Evolutionary conservation across 2,329 filamentous ascomycete genomes (phyloP), one percentile per base, ranked within the genome.

Genomic region (Epichloe sibirici): DNA sequence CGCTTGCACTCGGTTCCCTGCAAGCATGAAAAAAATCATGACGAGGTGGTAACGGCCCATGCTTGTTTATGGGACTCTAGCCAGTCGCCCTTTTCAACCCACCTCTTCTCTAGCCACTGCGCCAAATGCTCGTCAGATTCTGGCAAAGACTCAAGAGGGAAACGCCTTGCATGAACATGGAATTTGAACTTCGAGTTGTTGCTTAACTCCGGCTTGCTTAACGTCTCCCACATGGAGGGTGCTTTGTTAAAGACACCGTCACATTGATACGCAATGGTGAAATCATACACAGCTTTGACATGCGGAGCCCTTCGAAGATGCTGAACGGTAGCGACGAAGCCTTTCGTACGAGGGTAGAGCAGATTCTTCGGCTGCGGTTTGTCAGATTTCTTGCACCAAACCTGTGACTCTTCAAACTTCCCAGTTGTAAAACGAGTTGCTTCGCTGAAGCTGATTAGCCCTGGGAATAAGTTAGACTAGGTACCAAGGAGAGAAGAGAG

Each of bases 361-460:
- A 81, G 70, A 63, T 84, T 76, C 63, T 71, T 70, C 6, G 77
- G 78, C 56, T 79, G 69, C 2, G 73, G 71, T 46, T 72, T 73
- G 55, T 69, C 62, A 57, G 75, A 72, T 55, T 68, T 66, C 51
- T 70, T 69, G 65, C 78, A 82, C 74, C 76, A 82, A 6, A 63
- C 60, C 53, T 69, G 69, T 1, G 78, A 74, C 56, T 75, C 70
- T 45, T 69, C 65, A 57, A 77, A 74, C 63, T 82, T 83, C 52
- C 67, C 60, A 1, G 68, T 67, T 3, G 77, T 82, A 62, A 74
- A 82, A 55, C 80, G 73, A 8, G 79, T 82, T n/a, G 75, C 76
- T 67, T 84, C 81, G 59, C 77, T 81, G 69, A 79, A 83, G 59
- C 78, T 79, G 58, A 85, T 74, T 58, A 83, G 75, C 81, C 79